Evolutionary conservation across 805 yeast genomes (phyloP), one percentile per base, ranked within the genome.

Genomic region (Saccharomycopsis schoenii): DNA sequence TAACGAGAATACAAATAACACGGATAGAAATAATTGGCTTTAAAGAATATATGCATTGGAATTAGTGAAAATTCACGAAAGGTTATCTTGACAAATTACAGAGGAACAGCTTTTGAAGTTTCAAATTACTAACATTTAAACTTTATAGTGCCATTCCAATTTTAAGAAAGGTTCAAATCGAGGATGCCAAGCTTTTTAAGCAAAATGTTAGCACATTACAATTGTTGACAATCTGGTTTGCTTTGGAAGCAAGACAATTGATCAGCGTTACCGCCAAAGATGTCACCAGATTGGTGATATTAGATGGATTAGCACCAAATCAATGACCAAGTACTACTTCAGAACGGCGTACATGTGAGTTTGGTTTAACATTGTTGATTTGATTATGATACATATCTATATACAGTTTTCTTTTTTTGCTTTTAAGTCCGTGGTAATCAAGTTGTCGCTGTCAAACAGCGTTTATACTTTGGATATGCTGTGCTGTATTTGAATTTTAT

Each of bases 171-270:
- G 82, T 89, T 55, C 93, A 96, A 54, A 77, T 84, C 57, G 81
- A 82, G 66, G 93, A 88, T 64, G 76, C 82, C 66, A 77, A 83
- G 62, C 74, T 86, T 21, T 71, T 83, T 59, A 74, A 76, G 65
- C 79, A 80, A n/a, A 52, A 39, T 19, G 41, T 36, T 17, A 47
- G 58, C 29, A 29, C 56, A 17, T 40, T 56, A n/a, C 51, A 37
- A 42, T 36, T 93, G 97, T 74, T 89, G 61, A 88, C 89, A 70
- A 90, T 93, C 12, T 93, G 97, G 97, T 68, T 89, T 58, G 92
- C 96, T 0, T 75, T 93, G 43, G 98, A 93, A 73, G 87, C 89
- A 3, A 81, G 97, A 68, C 94, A 88, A 71, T 84, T 92, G 68
- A 84, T 93, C 71, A 84, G 79, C 66, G 89, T 96, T 21, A 86